Evolutionary conservation across 495 filamentous ascomycete species (phyloP).

Genomic region (Aspergillus baeticus): DNA sequence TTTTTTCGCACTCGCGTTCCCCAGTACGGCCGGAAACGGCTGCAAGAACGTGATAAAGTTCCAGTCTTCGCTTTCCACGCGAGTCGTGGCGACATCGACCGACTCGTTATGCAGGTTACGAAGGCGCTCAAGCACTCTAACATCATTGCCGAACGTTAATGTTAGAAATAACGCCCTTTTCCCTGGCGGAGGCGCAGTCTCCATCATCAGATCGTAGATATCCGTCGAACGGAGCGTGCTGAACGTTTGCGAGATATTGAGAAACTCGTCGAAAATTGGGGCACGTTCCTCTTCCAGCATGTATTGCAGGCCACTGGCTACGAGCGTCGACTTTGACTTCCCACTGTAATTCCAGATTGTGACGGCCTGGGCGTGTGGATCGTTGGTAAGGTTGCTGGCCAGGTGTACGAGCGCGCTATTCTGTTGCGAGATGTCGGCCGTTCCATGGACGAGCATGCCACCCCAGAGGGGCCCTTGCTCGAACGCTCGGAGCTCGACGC

Average conservation of each 20-base stretch:
- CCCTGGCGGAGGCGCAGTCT: too few relatives aligned
- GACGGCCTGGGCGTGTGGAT: conserved; percentile 12
- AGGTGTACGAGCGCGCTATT: conserved; percentile 4
- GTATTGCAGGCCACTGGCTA: background rate
- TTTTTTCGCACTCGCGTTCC: background rate
- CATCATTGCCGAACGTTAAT: too few relatives aligned
- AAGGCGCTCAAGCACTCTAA: too few relatives aligned
- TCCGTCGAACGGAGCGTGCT: too few relatives aligned
- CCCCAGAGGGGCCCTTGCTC: conserved; percentile 37
- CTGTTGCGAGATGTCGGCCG: background rate
- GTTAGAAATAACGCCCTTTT: too few relatives aligned
- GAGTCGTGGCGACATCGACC: too few relatives aligned
- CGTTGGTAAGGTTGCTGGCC: conserved; percentile 4
- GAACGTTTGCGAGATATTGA: too few relatives aligned
- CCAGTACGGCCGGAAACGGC: background rate
- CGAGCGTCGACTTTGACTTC: background rate
- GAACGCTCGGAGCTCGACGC: conserved; percentile 40
- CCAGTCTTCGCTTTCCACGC: background rate
- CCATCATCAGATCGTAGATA: too few relatives aligned
- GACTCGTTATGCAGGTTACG: too few relatives aligned
- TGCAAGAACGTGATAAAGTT: background rate
- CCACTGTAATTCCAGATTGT: background rate
- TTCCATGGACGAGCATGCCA: conserved; percentile 23
- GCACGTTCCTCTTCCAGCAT: too few relatives aligned
- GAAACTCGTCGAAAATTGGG: too few relatives aligned